Percentiles rank a stretch among this genome's conserved stretches.
Evolutionary conservation across 2,329 filamentous ascomycete genomes (phyloP).

Genomic region (Hirsutella minnesotensis): DNA sequence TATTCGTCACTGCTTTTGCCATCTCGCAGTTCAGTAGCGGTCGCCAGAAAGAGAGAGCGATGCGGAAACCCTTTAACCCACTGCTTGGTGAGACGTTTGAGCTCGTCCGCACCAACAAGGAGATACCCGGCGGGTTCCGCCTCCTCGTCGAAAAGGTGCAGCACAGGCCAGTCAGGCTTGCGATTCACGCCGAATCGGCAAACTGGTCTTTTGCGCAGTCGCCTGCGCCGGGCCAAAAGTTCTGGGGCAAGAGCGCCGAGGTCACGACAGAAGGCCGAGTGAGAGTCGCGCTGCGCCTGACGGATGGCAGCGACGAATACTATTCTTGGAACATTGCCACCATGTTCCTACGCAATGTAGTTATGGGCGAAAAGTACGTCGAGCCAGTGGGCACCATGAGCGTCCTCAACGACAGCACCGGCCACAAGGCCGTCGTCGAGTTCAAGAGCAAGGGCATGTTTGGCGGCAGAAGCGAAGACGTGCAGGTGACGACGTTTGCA

Average conservation of each 20-base stretch:
- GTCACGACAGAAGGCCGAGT: conserved; percentile 85
- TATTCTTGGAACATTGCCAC: conserved; percentile 87
- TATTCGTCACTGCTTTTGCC: conserved; percentile 84
- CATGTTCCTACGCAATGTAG: conserved; percentile 87
- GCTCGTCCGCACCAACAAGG: conserved; percentile 72
- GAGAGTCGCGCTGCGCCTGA: conserved; percentile 56
- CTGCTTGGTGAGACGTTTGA: conserved; percentile 95
- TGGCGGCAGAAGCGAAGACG: conserved; percentile 84
- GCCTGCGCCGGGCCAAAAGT: conserved; percentile 84
- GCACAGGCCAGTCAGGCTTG: conserved; percentile 83
- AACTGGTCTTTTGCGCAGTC: conserved; percentile 82
- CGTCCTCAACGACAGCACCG: conserved; percentile 71
- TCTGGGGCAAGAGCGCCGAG: conserved; percentile 96
- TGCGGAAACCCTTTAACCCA: conserved; percentile 94
- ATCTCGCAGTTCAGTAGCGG: conserved; percentile 73
- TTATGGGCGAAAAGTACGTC: conserved; percentile 95
- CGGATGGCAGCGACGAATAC: conserved; percentile 60
- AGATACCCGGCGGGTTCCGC: conserved; percentile 62
- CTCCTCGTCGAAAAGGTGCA: conserved; percentile 93
- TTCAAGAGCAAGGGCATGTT: conserved; percentile 98
- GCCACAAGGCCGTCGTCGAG: conserved; percentile 72
- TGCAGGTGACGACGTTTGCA: conserved; percentile 63
- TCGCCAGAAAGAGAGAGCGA: conserved; percentile 78
- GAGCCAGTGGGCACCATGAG: conserved; percentile 89
- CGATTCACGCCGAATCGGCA: conserved; percentile 80